Conservation (phyloP, 768 basidiomycete genomes). For the Podaxis sp. region DNA sequence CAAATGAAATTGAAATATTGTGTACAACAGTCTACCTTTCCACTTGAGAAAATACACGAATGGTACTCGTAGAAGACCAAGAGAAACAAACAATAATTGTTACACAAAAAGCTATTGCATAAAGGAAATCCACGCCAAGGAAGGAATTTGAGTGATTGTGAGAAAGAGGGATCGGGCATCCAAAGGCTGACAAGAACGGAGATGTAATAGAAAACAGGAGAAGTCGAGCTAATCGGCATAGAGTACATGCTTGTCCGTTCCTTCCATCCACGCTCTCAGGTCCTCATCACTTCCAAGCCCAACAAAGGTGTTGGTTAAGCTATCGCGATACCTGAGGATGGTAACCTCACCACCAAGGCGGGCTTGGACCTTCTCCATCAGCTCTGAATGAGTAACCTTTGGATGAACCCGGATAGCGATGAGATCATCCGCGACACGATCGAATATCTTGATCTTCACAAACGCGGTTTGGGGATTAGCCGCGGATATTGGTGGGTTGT, state of each 20-base stretch:
- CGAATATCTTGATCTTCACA: constrained; percentile 98
- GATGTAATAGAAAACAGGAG: neutral
- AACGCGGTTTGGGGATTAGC: constrained; percentile 83
- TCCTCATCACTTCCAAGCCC: constrained; percentile 63
- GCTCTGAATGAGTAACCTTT: constrained; percentile 77
- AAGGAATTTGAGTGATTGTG: neutral
- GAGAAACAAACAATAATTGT: constrained; percentile 11
- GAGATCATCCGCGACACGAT: constrained; percentile 88
- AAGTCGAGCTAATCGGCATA: constrained; percentile 60
- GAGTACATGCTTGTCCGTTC: constrained; percentile 79
- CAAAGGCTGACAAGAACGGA: constrained; percentile 1
- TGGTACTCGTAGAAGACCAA: constrained; percentile 5
- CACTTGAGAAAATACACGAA: constrained; percentile 1
- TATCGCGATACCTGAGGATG: constrained; percentile 74
- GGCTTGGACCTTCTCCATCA: constrained; percentile 90
- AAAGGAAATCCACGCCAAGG: neutral
- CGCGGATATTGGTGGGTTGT: constrained; percentile 73
- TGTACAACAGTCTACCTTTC: constrained; percentile 9
- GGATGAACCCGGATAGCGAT: constrained; percentile 98
- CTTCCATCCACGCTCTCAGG: constrained; percentile 72
- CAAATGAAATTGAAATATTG: neutral
- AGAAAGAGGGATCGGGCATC: neutral
- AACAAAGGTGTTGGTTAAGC: constrained; percentile 61
- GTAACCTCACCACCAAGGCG: constrained; percentile 76
- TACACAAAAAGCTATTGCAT: constrained; percentile 7